Percentiles rank a stretch among this genome's conserved stretches.
These are phyloP conservation scores for Mychonastes homosphaera DNA, from an alignment of 139 green algal genomes.

Conservation along the genomic window DNA sequence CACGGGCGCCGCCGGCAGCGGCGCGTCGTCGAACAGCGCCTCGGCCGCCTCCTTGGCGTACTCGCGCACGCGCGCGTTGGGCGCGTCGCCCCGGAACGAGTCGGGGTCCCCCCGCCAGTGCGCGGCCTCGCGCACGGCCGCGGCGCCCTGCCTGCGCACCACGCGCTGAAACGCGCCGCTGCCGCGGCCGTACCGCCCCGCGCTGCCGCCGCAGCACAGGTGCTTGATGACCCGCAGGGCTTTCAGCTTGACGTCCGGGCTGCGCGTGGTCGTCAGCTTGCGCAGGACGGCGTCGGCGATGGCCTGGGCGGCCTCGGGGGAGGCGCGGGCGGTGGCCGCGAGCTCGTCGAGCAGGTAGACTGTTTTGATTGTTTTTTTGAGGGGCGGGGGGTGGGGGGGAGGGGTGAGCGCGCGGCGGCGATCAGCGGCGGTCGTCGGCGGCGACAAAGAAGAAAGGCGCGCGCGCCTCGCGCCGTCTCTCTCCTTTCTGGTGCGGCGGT, in stretches of 20 bases:
- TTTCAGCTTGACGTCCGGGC: constrained; percentile 67
- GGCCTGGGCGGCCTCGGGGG: constrained; percentile 22
- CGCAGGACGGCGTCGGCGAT: constrained; percentile 43
- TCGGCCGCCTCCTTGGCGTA: constrained; percentile 45
- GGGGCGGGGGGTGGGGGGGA: not conserved
- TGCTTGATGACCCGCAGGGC: constrained; percentile 61
- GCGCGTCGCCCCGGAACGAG: constrained; percentile 48
- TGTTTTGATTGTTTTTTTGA: constrained; percentile 15
- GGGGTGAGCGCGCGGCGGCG: not conserved
- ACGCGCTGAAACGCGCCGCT: constrained; percentile 24
- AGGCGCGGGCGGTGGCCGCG: constrained; percentile 24
- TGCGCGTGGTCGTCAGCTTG: constrained; percentile 40
- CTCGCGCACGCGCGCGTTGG: constrained; percentile 48
- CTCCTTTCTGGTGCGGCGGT: not conserved
- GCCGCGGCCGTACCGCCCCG: constrained; percentile 16
- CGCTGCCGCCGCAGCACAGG: constrained; percentile 39
- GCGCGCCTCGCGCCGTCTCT: too few relatives aligned
- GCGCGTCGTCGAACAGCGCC: constrained; percentile 35
- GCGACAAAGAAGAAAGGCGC: too few relatives aligned
- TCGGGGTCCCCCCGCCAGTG: constrained; percentile 48
- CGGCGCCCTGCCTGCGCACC: not conserved
- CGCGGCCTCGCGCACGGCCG: constrained; percentile 36
- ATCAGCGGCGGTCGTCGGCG: not conserved
- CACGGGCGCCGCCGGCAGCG: too few relatives aligned
- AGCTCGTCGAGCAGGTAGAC: constrained; percentile 77